Conservation (phyloP, 2,329 filamentous ascomycete genomes). For the Curvularia lunata region DNA sequence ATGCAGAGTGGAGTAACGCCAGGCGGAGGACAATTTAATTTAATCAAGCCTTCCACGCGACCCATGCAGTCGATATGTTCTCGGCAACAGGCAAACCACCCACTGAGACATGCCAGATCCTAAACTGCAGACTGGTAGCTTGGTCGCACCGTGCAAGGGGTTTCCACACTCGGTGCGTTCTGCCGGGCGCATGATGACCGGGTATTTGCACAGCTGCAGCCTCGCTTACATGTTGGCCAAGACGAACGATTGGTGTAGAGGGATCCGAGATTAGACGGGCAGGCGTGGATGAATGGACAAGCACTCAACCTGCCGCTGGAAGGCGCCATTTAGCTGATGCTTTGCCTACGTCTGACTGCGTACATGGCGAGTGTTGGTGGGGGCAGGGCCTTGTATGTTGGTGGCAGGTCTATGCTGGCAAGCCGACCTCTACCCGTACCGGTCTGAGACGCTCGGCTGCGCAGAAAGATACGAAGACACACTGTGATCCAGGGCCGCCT, state of each 20-base stretch:
- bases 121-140: conserved; percentile 10
- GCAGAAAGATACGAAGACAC: neutral
- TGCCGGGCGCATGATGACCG: conserved; percentile 19
- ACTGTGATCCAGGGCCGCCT: conserved; percentile 7
- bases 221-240: conserved; percentile 8
- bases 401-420: conserved; percentile 1
- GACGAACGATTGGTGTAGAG: neutral
- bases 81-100: conserved; percentile 4
- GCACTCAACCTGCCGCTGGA: neutral
- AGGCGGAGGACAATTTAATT: conserved; percentile 17
- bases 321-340: neutral
- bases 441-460: conserved; percentile 2
- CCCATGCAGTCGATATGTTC: neutral
- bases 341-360: conserved; percentile 8
- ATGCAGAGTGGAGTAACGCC: conserved; percentile 2
- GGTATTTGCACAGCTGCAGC: conserved; percentile 18
- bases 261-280: conserved; percentile 7
- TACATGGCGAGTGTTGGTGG: conserved; percentile 9
- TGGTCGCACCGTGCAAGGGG: conserved; percentile 14
- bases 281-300: neutral
- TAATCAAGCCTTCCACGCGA: conserved; percentile 13
- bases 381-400: conserved; percentile 7
- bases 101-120: conserved; percentile 6
- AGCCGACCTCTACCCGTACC: neutral
- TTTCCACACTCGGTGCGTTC: neutral